A percentile compares a stretch with the other conserved stretches of the same genome.
Conservation (phyloP, 2,329 filamentous ascomycete species). For the Hypoxylon sp. region DNA sequence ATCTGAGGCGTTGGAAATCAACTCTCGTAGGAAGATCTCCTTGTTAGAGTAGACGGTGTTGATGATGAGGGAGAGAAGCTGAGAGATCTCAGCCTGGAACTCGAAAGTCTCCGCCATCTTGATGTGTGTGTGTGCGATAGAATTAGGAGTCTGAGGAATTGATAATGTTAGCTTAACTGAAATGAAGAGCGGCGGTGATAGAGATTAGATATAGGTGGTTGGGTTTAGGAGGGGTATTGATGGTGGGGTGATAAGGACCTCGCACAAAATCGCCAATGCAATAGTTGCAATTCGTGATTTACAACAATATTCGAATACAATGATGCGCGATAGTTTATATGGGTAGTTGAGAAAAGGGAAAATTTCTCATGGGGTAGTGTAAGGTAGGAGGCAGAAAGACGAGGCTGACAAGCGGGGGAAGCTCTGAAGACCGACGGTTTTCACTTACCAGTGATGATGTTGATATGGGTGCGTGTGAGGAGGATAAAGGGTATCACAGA, state of each 20-base stretch:
- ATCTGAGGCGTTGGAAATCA: conserved; percentile 99
- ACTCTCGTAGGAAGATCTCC: conserved; percentile 99
- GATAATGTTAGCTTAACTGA: conserved; percentile 27
- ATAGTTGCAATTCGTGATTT: neutral
- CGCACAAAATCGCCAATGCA: neutral
- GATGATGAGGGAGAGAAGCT: conserved; percentile 99
- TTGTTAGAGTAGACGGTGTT: conserved; percentile 99
- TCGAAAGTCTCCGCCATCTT: conserved; percentile 98
- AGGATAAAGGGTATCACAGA: conserved; percentile 43
- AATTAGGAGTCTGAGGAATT: conserved; percentile 35
- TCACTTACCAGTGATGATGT: conserved; percentile 39
- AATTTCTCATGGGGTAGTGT: neutral
- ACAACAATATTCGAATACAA: neutral
- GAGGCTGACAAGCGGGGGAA: conserved; percentile 40
- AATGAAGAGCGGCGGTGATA: conserved; percentile 3
- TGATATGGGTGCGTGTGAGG: conserved; percentile 12
- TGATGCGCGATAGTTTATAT: conserved; percentile 8
- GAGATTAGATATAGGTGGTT: neutral
- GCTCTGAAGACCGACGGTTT: neutral
- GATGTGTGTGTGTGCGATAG: conserved; percentile 49
- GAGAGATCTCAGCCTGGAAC: conserved; percentile 99
- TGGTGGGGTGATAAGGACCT: conserved; percentile 42
- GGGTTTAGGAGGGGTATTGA: conserved; percentile 32
- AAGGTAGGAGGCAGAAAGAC: conserved; percentile 20
- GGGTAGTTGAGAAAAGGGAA: neutral